Conservation (phyloP, 805 yeast species). For the Pichia kluyveri region DNA sequence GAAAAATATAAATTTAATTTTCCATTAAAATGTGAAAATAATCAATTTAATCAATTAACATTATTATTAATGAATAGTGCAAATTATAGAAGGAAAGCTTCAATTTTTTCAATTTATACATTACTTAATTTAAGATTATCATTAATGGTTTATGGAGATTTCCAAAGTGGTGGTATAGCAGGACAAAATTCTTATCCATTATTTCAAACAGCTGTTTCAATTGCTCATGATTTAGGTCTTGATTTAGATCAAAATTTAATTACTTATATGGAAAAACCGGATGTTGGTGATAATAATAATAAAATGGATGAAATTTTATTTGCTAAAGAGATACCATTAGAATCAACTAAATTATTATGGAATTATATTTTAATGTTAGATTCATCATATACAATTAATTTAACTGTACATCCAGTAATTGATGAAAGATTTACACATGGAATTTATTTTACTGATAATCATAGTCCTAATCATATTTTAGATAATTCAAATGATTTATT, state of each 20-base stretch:
- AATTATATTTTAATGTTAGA: constrained; percentile 10
- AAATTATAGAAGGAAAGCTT: constrained; percentile 6
- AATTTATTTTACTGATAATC: background rate
- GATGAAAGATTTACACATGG: constrained; percentile 10
- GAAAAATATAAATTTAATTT: background rate
- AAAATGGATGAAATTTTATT: background rate
- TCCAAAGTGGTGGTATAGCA: constrained; percentile 7
- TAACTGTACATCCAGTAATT: constrained; percentile 9
- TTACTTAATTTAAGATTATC: constrained; percentile 6
- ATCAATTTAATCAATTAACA: constrained; percentile 5
- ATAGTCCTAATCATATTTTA: no score
- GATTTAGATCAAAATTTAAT: constrained; percentile 4
- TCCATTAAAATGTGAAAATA: background rate
- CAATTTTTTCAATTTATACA: constrained; percentile 5
- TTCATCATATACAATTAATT: constrained; percentile 6
- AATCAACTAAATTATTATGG: constrained; percentile 10
- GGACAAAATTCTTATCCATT: constrained; percentile 8
- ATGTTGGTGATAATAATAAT: background rate
- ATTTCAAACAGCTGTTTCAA: constrained; percentile 7
- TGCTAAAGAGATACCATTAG: constrained; percentile 5
- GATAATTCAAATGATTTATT: background rate
- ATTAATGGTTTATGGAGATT: constrained; percentile 9
- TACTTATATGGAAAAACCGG: background rate
- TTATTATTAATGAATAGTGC: constrained; percentile 7
- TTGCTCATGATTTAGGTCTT: constrained; percentile 9